A percentile compares a stretch with the other conserved stretches of the same genome.
Evolutionary conservation across 2,329 filamentous ascomycete genomes (phyloP).

Genomic region (Aspergillus tubingensis): DNA sequence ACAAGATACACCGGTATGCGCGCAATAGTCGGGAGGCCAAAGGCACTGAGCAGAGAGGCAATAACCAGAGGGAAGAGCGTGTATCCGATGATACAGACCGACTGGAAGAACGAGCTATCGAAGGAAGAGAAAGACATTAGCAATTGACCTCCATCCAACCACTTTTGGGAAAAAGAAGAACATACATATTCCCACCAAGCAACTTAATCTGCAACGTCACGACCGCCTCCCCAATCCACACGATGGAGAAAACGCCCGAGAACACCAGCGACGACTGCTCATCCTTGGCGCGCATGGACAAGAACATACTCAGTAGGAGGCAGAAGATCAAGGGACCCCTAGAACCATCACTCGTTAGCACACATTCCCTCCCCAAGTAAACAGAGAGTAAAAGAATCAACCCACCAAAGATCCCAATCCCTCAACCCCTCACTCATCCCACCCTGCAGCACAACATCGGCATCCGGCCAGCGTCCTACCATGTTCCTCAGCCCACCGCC

Average conservation of each 20-base stretch:
- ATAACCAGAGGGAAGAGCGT: slow-evolving; percentile 96
- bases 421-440: slow-evolving; percentile 85
- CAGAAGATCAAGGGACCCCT: slow-evolving; percentile 94
- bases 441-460: slow-evolving; percentile 65
- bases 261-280: slow-evolving; percentile 89
- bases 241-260: slow-evolving; percentile 91
- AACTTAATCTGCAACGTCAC: slow-evolving; percentile 98
- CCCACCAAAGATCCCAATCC: slow-evolving; percentile 92
- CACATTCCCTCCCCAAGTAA: neutral
- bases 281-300: slow-evolving; percentile 76
- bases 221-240: slow-evolving; percentile 95
- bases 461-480: slow-evolving; percentile 67
- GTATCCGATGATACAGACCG: slow-evolving; percentile 96
- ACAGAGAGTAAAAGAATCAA: neutral
- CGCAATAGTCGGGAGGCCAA: slow-evolving; percentile 75
- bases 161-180: slow-evolving; percentile 28
- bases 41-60: slow-evolving; percentile 81
- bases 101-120: slow-evolving; percentile 92
- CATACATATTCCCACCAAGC: slow-evolving; percentile 94
- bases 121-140: slow-evolving; percentile 17
- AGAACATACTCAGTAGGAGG: slow-evolving; percentile 78
- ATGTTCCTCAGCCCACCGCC: slow-evolving; percentile 55
- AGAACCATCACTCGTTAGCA: too few relatives aligned
- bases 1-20: slow-evolving; percentile 89
- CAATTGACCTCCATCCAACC: neutral